Evolutionary conservation across 495 filamentous ascomycete species (phyloP).

Genomic region (Penicillium coprophilum): DNA sequence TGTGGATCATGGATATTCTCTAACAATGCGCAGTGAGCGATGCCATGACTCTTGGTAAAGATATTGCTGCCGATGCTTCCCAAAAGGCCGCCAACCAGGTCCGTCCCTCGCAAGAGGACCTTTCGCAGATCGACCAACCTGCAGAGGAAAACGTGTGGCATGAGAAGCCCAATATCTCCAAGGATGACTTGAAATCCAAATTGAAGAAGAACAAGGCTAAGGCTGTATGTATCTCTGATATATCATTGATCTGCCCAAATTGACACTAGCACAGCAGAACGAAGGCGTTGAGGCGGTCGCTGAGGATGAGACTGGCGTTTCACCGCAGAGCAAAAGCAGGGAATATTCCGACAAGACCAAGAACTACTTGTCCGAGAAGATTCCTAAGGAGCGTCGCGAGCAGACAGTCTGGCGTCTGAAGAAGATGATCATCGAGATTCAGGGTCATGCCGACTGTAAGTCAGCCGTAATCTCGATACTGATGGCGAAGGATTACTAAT

Average conservation of each 20-base stretch:
- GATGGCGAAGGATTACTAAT: conserved; percentile 8
- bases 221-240: conserved; percentile 35
- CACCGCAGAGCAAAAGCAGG: conserved; percentile 26
- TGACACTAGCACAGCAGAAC: conserved; percentile 24
- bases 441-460: conserved; percentile 86
- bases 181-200: conserved; percentile 66
- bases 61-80: conserved; percentile 89
- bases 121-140: conserved; percentile 74
- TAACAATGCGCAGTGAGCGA: conserved; percentile 68
- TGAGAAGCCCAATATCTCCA: conserved; percentile 76
- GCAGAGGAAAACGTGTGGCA: conserved; percentile 94
- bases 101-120: conserved; percentile 74
- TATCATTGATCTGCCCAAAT: neutral
- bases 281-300: conserved; percentile 13
- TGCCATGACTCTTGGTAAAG: conserved; percentile 76
- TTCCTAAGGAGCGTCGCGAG: conserved; percentile 91
- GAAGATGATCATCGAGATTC: conserved; percentile 97
- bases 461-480: conserved; percentile 2
- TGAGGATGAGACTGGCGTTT: conserved; percentile 18
- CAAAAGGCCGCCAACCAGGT: conserved; percentile 75
- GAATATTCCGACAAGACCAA: conserved; percentile 51
- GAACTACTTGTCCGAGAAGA: conserved; percentile 76
- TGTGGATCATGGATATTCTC: neutral
- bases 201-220: conserved; percentile 67
- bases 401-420: conserved; percentile 91